Conservation (phyloP, 2,329 filamentous ascomycete genomes). For the Didymella exigua region DNA sequence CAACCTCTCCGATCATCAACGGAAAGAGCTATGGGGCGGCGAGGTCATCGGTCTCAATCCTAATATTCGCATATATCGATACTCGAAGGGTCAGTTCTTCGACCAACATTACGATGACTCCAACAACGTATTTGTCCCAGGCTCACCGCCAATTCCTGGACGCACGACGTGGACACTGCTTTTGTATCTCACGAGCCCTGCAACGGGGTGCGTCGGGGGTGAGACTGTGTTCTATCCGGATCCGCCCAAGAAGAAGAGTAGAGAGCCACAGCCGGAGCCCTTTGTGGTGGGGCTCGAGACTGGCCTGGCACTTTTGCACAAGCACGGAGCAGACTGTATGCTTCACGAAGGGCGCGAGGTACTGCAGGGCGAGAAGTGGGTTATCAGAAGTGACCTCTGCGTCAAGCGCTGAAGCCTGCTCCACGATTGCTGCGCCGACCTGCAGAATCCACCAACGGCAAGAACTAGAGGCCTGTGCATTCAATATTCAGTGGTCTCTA, state of each 20-base stretch:
- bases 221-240: conserved; percentile 89
- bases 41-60: conserved; percentile 82
- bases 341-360: conserved; percentile 87
- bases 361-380: conserved; percentile 83
- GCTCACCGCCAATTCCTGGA: conserved; percentile 52
- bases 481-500: background rate
- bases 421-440: background rate
- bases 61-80: conserved; percentile 89
- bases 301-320: conserved; percentile 86
- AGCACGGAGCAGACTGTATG: conserved; percentile 87
- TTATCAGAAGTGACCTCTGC: conserved; percentile 82
- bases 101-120: conserved; percentile 93
- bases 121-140: conserved; percentile 68
- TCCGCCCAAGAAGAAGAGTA: conserved; percentile 51
- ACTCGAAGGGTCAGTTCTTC: conserved; percentile 85
- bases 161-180: conserved; percentile 91
- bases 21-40: conserved; percentile 70
- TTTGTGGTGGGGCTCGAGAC: conserved; percentile 76
- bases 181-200: conserved; percentile 79
- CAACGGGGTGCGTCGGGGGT: conserved; percentile 78
- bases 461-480: background rate
- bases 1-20: conserved; percentile 37
- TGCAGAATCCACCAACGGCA: background rate
- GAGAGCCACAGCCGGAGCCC: conserved; percentile 59
- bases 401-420: conserved; percentile 57